These are phyloP conservation scores for Emergomyces pasteurianus DNA, from an alignment of 2,329 filamentous ascomycete species.

Conservation along the genomic window DNA sequence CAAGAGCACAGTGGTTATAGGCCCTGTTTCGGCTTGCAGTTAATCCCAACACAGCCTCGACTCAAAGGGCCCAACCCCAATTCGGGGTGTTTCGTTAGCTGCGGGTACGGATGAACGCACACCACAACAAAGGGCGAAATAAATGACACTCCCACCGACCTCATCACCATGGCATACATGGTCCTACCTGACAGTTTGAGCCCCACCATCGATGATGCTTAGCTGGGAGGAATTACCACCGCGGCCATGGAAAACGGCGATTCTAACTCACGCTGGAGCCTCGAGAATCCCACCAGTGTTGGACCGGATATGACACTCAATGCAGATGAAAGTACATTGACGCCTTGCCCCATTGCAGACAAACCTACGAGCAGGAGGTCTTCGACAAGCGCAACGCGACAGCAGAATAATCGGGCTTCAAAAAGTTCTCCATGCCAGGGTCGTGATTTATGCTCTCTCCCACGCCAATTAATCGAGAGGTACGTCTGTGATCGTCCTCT, in stretches of 20 bases:
- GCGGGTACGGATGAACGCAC: neutral
- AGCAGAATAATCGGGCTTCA: neutral
- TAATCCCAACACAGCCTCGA: neutral
- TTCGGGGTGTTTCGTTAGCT: neutral
- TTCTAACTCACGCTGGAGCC: constrained; percentile 2
- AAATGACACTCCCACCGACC: neutral
- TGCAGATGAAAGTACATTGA: neutral
- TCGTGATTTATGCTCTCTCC: constrained; percentile 1
- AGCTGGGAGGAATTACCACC: neutral
- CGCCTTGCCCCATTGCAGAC: neutral
- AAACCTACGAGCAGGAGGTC: neutral
- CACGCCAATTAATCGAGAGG: constrained; percentile 9
- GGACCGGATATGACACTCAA: neutral
- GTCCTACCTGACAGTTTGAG: neutral
- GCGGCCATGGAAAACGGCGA: constrained; percentile 11
- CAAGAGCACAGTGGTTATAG: neutral
- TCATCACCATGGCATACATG: neutral
- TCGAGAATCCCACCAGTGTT: constrained; percentile 5
- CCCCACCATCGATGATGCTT: constrained; percentile 6
- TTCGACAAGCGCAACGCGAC: neutral
- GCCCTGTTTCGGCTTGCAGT: neutral
- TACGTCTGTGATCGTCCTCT: neutral
- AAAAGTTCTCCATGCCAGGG: neutral
- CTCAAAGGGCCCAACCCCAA: neutral
- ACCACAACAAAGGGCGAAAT: neutral